Evolutionary conservation across 257 asterid species (phyloP).

Genomic region (Forsythia viridissima): DNA sequence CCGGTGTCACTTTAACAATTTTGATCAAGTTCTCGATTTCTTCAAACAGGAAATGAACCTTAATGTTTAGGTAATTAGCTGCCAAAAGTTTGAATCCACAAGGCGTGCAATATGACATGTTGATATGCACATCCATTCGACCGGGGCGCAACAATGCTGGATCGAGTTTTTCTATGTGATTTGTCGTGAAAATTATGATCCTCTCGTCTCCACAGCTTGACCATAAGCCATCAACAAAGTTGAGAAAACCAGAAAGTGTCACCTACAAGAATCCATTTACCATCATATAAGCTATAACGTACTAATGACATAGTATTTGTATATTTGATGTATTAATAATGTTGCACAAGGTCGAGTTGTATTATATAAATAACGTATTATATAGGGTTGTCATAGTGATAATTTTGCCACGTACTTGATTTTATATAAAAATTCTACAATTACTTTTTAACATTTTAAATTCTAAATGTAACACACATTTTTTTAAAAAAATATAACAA

Average conservation of each 20-base stretch:
- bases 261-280: constrained; percentile 36
- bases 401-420: too few relatives aligned
- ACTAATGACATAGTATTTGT: too few relatives aligned
- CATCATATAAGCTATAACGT: too few relatives aligned
- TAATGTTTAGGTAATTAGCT: constrained; percentile 45
- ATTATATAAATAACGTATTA: too few relatives aligned
- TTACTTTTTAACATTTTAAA: too few relatives aligned
- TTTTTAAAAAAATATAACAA: too few relatives aligned
- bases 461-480: too few relatives aligned
- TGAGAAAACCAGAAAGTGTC: constrained; percentile 63
- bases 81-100: constrained; percentile 62
- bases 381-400: too few relatives aligned
- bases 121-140: constrained; percentile 76
- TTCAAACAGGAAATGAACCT: constrained; percentile 40
- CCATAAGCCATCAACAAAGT: constrained; percentile 75
- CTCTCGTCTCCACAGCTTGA: constrained; percentile 73
- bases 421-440: too few relatives aligned
- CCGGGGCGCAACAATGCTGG: constrained; percentile 71
- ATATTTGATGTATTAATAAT: too few relatives aligned
- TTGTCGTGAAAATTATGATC: constrained; percentile 68
- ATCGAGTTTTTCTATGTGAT: constrained; percentile 64
- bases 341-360: too few relatives aligned
- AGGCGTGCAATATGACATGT: constrained; percentile 64
- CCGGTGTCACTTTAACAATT: constrained; percentile 51
- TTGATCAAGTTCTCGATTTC: constrained; percentile 48